Percentiles rank a stretch among this genome's conserved stretches.
These are phyloP conservation scores for Purshia tridentata DNA, from an alignment of 306 rosid species.

Conservation along the genomic window DNA sequence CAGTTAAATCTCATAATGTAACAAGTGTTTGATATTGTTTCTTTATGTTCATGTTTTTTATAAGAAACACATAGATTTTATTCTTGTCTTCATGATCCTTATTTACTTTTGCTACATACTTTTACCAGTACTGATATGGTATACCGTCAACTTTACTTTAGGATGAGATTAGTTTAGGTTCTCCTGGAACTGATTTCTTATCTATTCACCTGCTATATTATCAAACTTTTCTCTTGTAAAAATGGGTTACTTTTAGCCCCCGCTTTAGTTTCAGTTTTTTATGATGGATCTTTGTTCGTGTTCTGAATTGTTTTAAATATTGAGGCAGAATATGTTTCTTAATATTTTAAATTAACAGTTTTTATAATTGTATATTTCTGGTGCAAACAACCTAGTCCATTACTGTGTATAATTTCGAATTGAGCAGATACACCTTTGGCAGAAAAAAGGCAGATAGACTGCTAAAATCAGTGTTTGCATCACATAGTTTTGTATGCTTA, in stretches of 20 bases:
- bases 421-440: background rate
- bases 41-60: slow-evolving; percentile 4
- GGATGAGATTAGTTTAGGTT: too few species aligned
- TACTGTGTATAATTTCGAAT: background rate
- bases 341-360: background rate
- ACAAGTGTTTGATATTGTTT: slow-evolving; percentile 10
- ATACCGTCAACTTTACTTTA: too few species aligned
- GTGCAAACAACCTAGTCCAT: background rate
- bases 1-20: background rate
- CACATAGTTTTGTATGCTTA: background rate
- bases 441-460: background rate
- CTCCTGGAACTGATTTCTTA: too few species aligned
- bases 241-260: background rate
- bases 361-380: background rate
- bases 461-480: background rate
- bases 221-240: too few species aligned
- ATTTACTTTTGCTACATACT: background rate
- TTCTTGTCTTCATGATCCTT: background rate
- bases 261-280: background rate
- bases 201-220: too few species aligned
- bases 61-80: too few species aligned
- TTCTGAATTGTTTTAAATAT: background rate
- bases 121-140: background rate
- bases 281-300: background rate
- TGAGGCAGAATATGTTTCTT: background rate